phyloP scores from a whole-genome alignment of 192 early-diverging fungal genomes.

The Helicostylum pulchrum region DNA sequence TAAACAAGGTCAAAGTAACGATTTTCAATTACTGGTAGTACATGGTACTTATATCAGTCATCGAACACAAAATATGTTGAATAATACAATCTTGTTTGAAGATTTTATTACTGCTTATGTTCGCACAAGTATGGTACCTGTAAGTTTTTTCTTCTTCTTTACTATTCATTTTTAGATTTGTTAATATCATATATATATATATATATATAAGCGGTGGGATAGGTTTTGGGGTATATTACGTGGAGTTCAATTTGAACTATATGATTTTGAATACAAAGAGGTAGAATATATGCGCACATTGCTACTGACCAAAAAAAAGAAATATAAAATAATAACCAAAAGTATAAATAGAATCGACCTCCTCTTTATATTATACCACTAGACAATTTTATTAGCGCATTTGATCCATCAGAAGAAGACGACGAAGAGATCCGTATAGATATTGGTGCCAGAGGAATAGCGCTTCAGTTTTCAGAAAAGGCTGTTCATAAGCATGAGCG shows the following conservation, averaged over 20 bases:
- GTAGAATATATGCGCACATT: no score
- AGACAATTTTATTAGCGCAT: constrained; percentile 16
- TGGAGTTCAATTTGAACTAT: constrained; percentile 25
- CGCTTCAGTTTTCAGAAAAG: constrained; percentile 26
- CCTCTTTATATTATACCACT: constrained; percentile 29
- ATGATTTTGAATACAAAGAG: constrained; percentile 40
- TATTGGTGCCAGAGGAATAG: constrained; percentile 19
- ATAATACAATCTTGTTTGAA: constrained; percentile 19
- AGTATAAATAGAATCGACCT: constrained; percentile 1
- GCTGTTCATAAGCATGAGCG: constrained; percentile 3
- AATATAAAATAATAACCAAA: background rate
- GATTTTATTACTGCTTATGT: constrained; percentile 34
- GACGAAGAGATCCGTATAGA: constrained; percentile 20
- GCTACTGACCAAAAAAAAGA: no score
- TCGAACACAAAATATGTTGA: constrained; percentile 17
- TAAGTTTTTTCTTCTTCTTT: constrained; percentile 19
- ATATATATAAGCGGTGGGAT: constrained; percentile 22
- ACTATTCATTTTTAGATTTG: background rate
- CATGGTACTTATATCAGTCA: constrained; percentile 27
- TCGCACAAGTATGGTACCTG: constrained; percentile 22
- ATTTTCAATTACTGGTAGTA: constrained; percentile 30
- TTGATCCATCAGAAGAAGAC: constrained; percentile 21
- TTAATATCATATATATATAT: background rate
- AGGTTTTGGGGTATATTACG: constrained; percentile 34
- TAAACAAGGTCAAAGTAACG: background rate